Evolutionary conservation across 257 asterid species (phyloP).

Genomic region (Fraxinus quadrangulata): DNA sequence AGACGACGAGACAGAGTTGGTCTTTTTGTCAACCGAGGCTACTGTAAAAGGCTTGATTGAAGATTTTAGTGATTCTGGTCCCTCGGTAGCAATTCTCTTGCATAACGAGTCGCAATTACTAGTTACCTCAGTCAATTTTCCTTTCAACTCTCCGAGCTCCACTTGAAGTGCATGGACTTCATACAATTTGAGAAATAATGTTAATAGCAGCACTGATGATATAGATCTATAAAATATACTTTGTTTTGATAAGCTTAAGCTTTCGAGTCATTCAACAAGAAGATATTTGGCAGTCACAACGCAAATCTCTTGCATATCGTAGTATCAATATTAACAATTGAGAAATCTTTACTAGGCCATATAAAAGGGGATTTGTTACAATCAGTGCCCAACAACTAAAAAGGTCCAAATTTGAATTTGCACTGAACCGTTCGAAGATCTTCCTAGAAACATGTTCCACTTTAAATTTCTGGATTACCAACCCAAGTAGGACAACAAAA

Average conservation of each 20-base stretch:
- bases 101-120: constrained; percentile 93
- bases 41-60: constrained; percentile 62
- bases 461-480: neutral
- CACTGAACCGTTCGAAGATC: neutral
- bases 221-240: neutral
- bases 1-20: constrained; percentile 17
- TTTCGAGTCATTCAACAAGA: neutral
- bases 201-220: neutral
- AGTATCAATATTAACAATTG: constrained; percentile 16
- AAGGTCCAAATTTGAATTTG: neutral
- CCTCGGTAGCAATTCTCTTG: constrained; percentile 72
- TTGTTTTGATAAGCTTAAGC: neutral
- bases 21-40: constrained; percentile 37
- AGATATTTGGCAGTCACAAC: constrained; percentile 1
- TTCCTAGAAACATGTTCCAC: neutral
- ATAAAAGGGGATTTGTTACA: neutral
- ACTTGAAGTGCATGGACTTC: constrained; percentile 86
- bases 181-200: constrained; percentile 27
- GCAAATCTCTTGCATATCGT: neutral
- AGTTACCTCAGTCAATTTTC: constrained; percentile 87
- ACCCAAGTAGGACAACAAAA: neutral
- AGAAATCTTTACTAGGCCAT: neutral
- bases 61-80: constrained; percentile 79
- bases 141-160: constrained; percentile 91
- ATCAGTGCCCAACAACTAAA: neutral